A percentile compares a stretch with the other conserved stretches of the same genome.
Conservation (phyloP, 192 early-diverging fungal genomes). For the Coemansia sp. region DNA sequence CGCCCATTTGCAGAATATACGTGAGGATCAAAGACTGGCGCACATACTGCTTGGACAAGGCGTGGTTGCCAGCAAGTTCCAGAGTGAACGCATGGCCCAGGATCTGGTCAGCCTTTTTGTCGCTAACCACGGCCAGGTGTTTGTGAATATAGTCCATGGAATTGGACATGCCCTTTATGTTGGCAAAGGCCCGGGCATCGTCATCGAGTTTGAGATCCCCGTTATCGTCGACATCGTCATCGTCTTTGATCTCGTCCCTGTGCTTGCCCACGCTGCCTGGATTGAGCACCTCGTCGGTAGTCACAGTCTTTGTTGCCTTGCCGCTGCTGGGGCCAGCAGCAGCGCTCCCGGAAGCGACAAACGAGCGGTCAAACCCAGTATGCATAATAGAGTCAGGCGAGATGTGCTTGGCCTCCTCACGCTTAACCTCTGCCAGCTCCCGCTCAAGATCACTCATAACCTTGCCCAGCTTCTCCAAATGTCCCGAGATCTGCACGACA, state of each 20-base stretch:
- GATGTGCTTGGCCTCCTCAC: constrained; percentile 66
- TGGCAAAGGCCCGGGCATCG: constrained; percentile 59
- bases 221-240: constrained; percentile 59
- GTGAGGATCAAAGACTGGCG: constrained; percentile 80
- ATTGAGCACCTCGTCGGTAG: constrained; percentile 69
- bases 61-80: constrained; percentile 69
- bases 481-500: constrained; percentile 34
- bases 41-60: constrained; percentile 71
- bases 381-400: constrained; percentile 68
- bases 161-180: constrained; percentile 58
- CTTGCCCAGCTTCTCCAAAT: constrained; percentile 43
- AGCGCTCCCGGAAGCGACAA: constrained; percentile 38
- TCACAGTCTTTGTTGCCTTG: constrained; percentile 47
- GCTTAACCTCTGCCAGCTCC: constrained; percentile 60
- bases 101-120: constrained; percentile 76
- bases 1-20: constrained; percentile 79
- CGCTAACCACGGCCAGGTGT: constrained; percentile 67
- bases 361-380: constrained; percentile 64
- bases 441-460: constrained; percentile 34
- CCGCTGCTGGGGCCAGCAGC: neutral
- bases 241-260: constrained; percentile 52
- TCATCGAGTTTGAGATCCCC: constrained; percentile 58
- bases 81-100: constrained; percentile 79
- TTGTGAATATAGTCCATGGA: constrained; percentile 65
- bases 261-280: constrained; percentile 32